These are phyloP conservation scores for Neurospora sp. DNA, from an alignment of 495 filamentous ascomycete species.

Conservation along the genomic window DNA sequence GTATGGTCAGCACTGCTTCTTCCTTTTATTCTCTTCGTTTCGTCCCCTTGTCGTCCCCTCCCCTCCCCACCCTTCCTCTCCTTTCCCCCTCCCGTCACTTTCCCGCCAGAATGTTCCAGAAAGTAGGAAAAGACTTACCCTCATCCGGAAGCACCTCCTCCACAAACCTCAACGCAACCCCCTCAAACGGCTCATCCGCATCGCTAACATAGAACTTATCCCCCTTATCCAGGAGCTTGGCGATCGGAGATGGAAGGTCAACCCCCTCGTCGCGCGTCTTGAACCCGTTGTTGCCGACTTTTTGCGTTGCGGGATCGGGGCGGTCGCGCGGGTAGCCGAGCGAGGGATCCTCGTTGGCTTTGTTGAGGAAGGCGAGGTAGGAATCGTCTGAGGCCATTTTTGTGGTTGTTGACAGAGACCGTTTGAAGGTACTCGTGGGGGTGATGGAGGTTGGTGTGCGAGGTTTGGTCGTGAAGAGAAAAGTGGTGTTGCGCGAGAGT, in stretches of 20 bases:
- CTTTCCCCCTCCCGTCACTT: too few relatives aligned
- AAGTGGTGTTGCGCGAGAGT: background rate
- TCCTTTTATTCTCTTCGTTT: too few relatives aligned
- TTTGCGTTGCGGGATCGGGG: background rate
- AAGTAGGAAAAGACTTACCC: constrained; percentile 33
- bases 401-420: background rate
- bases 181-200: constrained; percentile 74
- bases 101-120: too few relatives aligned
- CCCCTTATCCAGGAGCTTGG: constrained; percentile 27
- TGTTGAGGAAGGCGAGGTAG: constrained; percentile 73
- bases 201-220: constrained; percentile 67
- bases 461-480: background rate
- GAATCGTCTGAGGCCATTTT: constrained; percentile 69
- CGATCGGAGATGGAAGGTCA: constrained; percentile 47
- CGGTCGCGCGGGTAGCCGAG: constrained; percentile 22
- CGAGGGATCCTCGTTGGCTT: constrained; percentile 64
- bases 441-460: too few relatives aligned
- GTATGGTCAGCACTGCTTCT: too few relatives aligned
- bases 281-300: constrained; percentile 16
- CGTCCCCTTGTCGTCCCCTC: too few relatives aligned
- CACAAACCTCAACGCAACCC: constrained; percentile 56
- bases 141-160: constrained; percentile 50
- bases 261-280: constrained; percentile 43
- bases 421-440: too few relatives aligned
- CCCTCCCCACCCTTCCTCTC: too few relatives aligned